phyloP scores from a whole-genome alignment of 805 yeast genomes.

The Cyberlindnera bimundalis region DNA sequence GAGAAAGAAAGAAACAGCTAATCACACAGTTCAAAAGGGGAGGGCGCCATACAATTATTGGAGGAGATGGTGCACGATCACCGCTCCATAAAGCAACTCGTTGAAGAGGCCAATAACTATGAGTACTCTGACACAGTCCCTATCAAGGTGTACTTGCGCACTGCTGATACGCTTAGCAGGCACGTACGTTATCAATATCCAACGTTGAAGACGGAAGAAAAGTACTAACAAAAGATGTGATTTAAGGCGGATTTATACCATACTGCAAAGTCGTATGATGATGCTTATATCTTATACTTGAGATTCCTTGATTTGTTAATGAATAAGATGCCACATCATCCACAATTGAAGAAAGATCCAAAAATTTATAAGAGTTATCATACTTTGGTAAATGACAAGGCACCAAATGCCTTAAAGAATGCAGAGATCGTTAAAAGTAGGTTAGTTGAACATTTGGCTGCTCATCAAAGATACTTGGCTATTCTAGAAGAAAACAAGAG shows the following conservation, averaged over 20 bases:
- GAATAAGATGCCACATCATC: constrained; percentile 44
- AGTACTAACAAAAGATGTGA: too few relatives aligned
- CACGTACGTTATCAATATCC: constrained; percentile 36
- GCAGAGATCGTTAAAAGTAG: constrained; percentile 26
- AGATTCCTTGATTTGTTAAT: constrained; percentile 57
- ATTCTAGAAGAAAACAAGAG: constrained; percentile 26
- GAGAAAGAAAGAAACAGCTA: too few relatives aligned
- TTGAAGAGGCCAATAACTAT: constrained; percentile 48
- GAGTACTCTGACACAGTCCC: constrained; percentile 50
- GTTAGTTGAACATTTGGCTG: constrained; percentile 32
- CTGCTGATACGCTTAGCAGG: constrained; percentile 44
- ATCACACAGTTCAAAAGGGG: too few relatives aligned
- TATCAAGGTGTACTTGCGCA: constrained; percentile 51
- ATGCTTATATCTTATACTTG: constrained; percentile 53
- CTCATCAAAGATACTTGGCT: constrained; percentile 23
- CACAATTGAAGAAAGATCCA: constrained; percentile 34
- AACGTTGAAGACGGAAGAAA: too few relatives aligned
- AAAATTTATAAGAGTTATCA: constrained; percentile 16
- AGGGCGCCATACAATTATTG: too few relatives aligned
- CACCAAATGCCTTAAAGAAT: constrained; percentile 21
- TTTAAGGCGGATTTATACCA: constrained; percentile 46
- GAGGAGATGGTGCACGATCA: background rate
- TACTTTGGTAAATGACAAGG: constrained; percentile 22
- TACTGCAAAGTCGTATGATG: constrained; percentile 39
- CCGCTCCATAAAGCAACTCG: constrained; percentile 33